These are phyloP conservation scores for Candida quercuum DNA, from an alignment of 805 yeast genomes.

Conservation along the genomic window DNA sequence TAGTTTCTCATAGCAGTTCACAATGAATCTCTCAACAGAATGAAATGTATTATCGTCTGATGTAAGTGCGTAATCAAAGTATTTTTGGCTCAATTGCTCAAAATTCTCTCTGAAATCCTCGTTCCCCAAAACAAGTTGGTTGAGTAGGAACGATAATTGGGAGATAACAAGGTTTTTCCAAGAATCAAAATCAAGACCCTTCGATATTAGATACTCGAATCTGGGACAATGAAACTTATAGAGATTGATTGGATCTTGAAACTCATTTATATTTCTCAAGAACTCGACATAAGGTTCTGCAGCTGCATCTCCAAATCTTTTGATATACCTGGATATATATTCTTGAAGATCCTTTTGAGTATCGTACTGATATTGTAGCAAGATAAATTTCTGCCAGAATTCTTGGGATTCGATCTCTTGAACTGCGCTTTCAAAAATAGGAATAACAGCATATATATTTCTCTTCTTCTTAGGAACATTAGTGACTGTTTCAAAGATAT, in stretches of 20 bases:
- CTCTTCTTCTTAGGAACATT: constrained; percentile 10
- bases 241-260: background rate
- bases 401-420: constrained; percentile 1
- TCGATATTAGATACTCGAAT: background rate
- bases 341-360: background rate
- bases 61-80: constrained; percentile 5
- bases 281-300: constrained; percentile 11
- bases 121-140: background rate
- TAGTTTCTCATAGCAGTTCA: constrained; percentile 28
- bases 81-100: background rate
- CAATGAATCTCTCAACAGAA: constrained; percentile 37
- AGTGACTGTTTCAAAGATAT: constrained; percentile 1
- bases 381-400: constrained; percentile 11
- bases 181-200: constrained; percentile 18
- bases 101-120: background rate
- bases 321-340: constrained; percentile 3
- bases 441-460: background rate
- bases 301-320: constrained; percentile 8
- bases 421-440: constrained; percentile 15
- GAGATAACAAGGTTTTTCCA: constrained; percentile 32
- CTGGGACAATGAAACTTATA: constrained; percentile 1
- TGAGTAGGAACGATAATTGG: constrained; percentile 17
- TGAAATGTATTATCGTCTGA: constrained; percentile 30
- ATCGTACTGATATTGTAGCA: constrained; percentile 6
- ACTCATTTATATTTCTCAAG: constrained; percentile 5